Conservation (phyloP, 768 basidiomycete genomes). For the Paxillus ammoniavirescens region DNA sequence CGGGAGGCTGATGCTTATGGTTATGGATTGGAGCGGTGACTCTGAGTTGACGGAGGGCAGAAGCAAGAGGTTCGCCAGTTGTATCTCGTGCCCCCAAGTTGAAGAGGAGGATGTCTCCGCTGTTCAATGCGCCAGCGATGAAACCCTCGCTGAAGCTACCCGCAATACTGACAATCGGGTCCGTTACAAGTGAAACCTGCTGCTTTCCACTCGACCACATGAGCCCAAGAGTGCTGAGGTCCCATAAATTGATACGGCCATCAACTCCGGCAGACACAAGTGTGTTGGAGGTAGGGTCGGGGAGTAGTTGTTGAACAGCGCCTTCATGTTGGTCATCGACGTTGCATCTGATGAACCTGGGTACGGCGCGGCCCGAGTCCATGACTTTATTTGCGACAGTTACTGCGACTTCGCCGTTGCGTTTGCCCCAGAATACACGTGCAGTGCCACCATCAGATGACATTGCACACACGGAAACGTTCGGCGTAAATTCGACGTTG, state of each 20-base stretch:
- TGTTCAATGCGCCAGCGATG: constrained; percentile 50
- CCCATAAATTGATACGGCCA: constrained; percentile 75
- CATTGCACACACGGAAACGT: constrained; percentile 59
- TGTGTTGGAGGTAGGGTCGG: constrained; percentile 37
- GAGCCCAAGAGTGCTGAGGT: constrained; percentile 49
- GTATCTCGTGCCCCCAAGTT: constrained; percentile 30
- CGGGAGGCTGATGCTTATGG: constrained; percentile 7
- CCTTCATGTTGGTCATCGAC: constrained; percentile 66
- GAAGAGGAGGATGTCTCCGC: constrained; percentile 61
- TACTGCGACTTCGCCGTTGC: constrained; percentile 64
- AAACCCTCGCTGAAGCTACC: constrained; percentile 41
- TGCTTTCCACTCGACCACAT: constrained; percentile 60
- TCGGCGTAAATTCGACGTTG: constrained; percentile 70
- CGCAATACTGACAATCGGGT: constrained; percentile 52
- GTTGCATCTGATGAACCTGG: constrained; percentile 46
- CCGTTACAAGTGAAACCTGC: constrained; percentile 35
- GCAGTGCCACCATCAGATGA: constrained; percentile 64
- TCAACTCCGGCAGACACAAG: constrained; percentile 60
- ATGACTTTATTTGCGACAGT: constrained; percentile 57
- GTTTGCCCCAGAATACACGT: constrained; percentile 72
- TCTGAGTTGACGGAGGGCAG: constrained; percentile 28
- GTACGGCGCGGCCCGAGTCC: constrained; percentile 46
- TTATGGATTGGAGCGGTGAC: constrained; percentile 36
- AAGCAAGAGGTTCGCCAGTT: constrained; percentile 10
- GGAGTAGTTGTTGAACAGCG: constrained; percentile 52